Percentiles rank a stretch among this genome's conserved stretches.
Conservation (phyloP, 768 basidiomycete species). For the Rhodocollybia butyracea region DNA sequence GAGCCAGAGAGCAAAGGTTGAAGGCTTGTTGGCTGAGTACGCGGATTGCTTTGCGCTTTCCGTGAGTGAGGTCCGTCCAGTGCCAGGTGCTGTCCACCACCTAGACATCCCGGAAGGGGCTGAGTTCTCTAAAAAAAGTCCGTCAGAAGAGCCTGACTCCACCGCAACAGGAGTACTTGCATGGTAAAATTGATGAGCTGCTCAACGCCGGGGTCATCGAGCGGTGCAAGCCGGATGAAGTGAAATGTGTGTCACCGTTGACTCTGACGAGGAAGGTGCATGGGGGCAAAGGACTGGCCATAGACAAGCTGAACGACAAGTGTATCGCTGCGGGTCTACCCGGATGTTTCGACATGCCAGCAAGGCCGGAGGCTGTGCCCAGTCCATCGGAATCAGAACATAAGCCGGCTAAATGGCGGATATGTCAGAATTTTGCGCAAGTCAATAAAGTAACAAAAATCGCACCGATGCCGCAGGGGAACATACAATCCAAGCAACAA, state of each 20-base stretch:
- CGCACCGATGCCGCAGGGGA: too few relatives aligned
- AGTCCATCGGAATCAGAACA: background rate
- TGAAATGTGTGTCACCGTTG: constrained; percentile 31
- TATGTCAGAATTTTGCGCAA: too few relatives aligned
- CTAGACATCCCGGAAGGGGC: constrained; percentile 27
- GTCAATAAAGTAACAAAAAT: too few relatives aligned
- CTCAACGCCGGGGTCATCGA: constrained; percentile 29
- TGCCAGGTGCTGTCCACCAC: constrained; percentile 27
- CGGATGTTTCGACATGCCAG: constrained; percentile 18
- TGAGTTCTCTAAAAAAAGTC: constrained; percentile 27
- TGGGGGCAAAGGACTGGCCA: constrained; percentile 21
- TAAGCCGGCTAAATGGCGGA: constrained; percentile 12
- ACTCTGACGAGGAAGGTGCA: constrained; percentile 36
- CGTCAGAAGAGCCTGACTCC: constrained; percentile 27
- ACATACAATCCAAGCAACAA: constrained; percentile 35
- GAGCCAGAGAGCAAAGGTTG: constrained; percentile 20
- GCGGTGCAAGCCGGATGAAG: constrained; percentile 22
- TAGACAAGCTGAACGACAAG: constrained; percentile 30
- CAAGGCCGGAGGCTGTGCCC: constrained; percentile 8
- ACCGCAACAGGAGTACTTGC: constrained; percentile 27
- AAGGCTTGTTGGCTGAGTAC: constrained; percentile 21
- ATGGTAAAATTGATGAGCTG: constrained; percentile 31
- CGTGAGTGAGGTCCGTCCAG: constrained; percentile 31
- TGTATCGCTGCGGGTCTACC: constrained; percentile 23
- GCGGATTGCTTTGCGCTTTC: constrained; percentile 39